Evolutionary conservation across 768 basidiomycete species (phyloP).

Genomic region (Pulveroboletus sp.): DNA sequence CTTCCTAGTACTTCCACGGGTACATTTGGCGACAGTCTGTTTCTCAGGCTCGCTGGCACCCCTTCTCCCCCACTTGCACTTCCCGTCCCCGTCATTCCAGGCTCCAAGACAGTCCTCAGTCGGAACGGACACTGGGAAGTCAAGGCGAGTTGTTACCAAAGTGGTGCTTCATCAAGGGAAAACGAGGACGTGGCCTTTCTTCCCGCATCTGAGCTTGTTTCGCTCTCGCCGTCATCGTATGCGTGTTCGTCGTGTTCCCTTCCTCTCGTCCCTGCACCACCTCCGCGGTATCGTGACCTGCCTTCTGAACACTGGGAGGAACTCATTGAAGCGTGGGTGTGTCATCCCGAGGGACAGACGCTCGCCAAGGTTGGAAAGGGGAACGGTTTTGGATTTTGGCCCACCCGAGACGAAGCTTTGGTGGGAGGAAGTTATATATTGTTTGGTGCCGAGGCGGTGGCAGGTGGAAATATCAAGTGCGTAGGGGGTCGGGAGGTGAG

Average conservation of each 20-base stretch:
- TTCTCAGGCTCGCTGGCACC: conserved; percentile 58
- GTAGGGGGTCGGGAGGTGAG: conserved; percentile 45
- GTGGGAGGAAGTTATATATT: conserved; percentile 91
- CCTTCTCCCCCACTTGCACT: conserved; percentile 57
- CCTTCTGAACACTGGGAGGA: conserved; percentile 98
- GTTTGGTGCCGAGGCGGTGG: conserved; percentile 61
- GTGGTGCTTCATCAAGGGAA: conserved; percentile 7
- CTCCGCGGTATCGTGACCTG: conserved; percentile 71
- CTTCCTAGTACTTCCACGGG: conserved; percentile 43
- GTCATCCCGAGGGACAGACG: conserved; percentile 80
- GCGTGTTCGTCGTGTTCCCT: conserved; percentile 79
- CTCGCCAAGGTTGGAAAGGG: conserved; percentile 49
- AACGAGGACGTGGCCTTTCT: conserved; percentile 46
- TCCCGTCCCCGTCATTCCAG: conserved; percentile 55
- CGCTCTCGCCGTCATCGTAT: conserved; percentile 59
- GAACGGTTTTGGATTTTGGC: conserved; percentile 69
- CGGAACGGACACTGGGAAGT: conserved; percentile 67
- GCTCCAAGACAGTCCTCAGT: conserved; percentile 56
- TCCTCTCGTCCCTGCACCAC: conserved; percentile 55
- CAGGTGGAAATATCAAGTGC: conserved; percentile 31
- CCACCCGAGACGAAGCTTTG: conserved; percentile 63
- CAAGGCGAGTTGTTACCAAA: conserved; percentile 50
- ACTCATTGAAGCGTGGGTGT: conserved; percentile 98
- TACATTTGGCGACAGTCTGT: conserved; percentile 48
- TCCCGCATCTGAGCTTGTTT: conserved; percentile 63